Evolutionary conservation across 208 protist genomes (phyloP), one percentile per base, ranked within the genome.

Genomic region (Wallacemonas collosoma): DNA sequence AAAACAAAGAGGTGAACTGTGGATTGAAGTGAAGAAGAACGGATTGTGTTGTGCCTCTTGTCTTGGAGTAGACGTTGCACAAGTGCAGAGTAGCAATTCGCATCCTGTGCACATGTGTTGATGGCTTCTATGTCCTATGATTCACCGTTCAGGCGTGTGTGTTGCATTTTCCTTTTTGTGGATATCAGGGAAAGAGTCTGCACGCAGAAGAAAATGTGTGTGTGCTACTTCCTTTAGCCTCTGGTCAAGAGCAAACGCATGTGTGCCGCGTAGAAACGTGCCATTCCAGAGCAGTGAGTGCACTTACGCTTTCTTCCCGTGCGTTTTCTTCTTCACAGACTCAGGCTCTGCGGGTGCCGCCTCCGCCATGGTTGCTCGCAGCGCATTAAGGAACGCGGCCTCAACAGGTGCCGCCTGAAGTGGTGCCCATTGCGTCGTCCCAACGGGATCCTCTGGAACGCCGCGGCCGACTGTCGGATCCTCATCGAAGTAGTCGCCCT

Each of bases 401-500:
- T 71, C 71, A 11, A 73, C 73, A 5, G 80, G 69, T 3, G 76
- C 78, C 2, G 80, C 75, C 60, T 71, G 58, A 45, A 95, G 71
- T 38, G 83, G 79, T 48, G 58, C 14, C 86, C 90, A 92, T 41
- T 53, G 57, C 12, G 81, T 15, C 39, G 81, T 70, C 14, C 86
- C 90, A 1, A 76, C 83, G 9, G 75, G 67, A 67, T 95, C 90
- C 38, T 63, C 71, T 5, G 90, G 87, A 39, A 95, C 85, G 39
- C 86, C 86, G 54, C 87, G 81, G 53, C 90, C 90, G 17, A 90
- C 83, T 2, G 87, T 93, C 8, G 85, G 87, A 66, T 95, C 90
- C 61, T 93, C 87, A 43, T 95, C 90, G 65, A 95, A 95, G 69
- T 89, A 86, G 69, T 95, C 90, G 5, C 87, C 87, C 4, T 87